phyloP scores from a whole-genome alignment of 2,329 filamentous ascomycete genomes.

The Aspergillus quadrilineatus region DNA sequence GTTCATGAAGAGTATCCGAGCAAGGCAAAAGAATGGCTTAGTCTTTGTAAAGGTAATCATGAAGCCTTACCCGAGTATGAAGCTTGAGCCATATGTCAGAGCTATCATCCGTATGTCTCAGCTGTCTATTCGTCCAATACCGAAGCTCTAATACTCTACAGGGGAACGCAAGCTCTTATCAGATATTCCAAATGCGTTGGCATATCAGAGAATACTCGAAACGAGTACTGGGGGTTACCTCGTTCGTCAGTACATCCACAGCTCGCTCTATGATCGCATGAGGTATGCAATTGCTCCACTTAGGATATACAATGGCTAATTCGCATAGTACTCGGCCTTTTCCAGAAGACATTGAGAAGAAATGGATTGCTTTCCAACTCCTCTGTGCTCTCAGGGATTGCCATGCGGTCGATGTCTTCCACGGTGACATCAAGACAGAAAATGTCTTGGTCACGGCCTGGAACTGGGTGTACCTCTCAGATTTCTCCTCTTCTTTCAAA shows the following conservation, averaged over 20 bases:
- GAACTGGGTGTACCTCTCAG: slow-evolving; percentile 98
- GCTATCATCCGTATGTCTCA: slow-evolving; percentile 66
- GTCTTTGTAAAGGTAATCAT: slow-evolving; percentile 93
- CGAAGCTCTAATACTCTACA: slow-evolving; percentile 36
- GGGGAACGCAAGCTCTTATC: slow-evolving; percentile 76
- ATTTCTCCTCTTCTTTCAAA: slow-evolving; percentile 95
- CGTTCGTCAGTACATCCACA: slow-evolving; percentile 92
- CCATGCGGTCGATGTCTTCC: slow-evolving; percentile 83
- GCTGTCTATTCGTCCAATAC: neutral
- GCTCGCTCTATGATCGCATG: slow-evolving; percentile 93
- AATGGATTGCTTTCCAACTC: slow-evolving; percentile 95
- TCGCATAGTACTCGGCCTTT: slow-evolving; percentile 80
- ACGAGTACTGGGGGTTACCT: slow-evolving; percentile 89
- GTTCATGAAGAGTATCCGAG: slow-evolving; percentile 95
- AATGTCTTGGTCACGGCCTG: slow-evolving; percentile 96
- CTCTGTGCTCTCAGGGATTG: slow-evolving; percentile 90
- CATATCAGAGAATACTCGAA: slow-evolving; percentile 87
- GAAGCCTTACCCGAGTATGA: slow-evolving; percentile 82
- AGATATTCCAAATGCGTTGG: slow-evolving; percentile 85
- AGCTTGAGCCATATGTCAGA: slow-evolving; percentile 74
- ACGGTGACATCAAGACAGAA: slow-evolving; percentile 98
- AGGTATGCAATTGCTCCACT: slow-evolving; percentile 40
- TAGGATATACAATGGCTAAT: slow-evolving; percentile 25
- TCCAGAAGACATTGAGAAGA: slow-evolving; percentile 96
- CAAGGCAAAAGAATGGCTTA: slow-evolving; percentile 82